A percentile compares a stretch with the other conserved stretches of the same genome.
These are phyloP conservation scores for Podaxis pistillaris DNA, from an alignment of 768 basidiomycete genomes.

Conservation along the genomic window DNA sequence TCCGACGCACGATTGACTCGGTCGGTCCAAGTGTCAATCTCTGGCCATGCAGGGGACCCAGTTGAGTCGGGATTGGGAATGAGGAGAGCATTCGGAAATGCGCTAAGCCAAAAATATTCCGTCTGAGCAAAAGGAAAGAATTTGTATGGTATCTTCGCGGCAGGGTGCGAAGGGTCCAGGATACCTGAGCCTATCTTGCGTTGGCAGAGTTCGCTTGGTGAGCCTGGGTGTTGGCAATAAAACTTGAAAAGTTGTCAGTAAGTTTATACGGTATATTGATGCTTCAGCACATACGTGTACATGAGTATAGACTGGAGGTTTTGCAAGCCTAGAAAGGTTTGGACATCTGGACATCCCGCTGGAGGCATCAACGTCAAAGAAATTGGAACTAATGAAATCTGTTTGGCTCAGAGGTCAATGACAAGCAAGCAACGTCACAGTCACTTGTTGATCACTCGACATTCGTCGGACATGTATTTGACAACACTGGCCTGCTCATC, in stretches of 20 bases:
- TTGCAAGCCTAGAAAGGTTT: background rate
- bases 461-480: background rate
- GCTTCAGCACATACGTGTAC: conserved; percentile 1
- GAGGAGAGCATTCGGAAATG: conserved; percentile 9
- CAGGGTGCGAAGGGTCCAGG: conserved; percentile 10
- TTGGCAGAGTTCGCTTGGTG: background rate
- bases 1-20: conserved; percentile 1
- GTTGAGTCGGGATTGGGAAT: conserved; percentile 4
- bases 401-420: background rate
- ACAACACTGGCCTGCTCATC: background rate
- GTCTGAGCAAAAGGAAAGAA: background rate
- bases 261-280: background rate
- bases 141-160: background rate
- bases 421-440: conserved; percentile 6
- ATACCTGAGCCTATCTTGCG: background rate
- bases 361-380: background rate
- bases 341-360: background rate
- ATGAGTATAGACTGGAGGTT: background rate
- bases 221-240: background rate
- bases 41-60: background rate
- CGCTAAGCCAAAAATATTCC: background rate
- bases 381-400: background rate
- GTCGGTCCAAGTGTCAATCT: conserved; percentile 4
- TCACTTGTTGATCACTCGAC: background rate
- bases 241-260: background rate